Evolutionary conservation across 2,329 filamentous ascomycete genomes (phyloP), one percentile per base, ranked within the genome.

Genomic region (Parastagonospora nodorum): DNA sequence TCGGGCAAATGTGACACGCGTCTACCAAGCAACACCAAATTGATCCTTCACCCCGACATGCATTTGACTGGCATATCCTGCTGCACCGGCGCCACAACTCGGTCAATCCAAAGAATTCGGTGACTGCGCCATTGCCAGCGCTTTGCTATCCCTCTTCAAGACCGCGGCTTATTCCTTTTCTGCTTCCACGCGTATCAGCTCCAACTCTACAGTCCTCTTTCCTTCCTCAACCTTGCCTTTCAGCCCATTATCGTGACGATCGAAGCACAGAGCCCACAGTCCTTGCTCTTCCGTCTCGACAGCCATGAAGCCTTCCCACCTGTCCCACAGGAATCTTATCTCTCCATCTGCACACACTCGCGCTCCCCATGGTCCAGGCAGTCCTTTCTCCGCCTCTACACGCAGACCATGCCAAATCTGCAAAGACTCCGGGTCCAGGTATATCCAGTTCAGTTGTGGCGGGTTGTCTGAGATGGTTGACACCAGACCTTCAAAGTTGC

Each of bases 301-400:
- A 0, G 80, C 82, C 2, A 83, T 74, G 52, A 84, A 85, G 4
- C 78, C 78, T 55, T 84, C 80, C 69, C 76, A 80, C 1, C 76
- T 78, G 46, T 84, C 80, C 8, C 85, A 74, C 5, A 75, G 80
- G 24, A 84, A 66, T 28, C 75, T 75, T 37, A 76, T 74, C 55
- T 87, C 83, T 43, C 87, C 82, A 35, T 84, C 79, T 1, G 81
- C 87, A 84, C 88, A 93, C 61, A 89, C 86, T 84, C 88, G 94
- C 7, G 88, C 58, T n/a, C 51, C 58, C 53, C 56, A 64, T 12
- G 61, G 58, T 8, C 60, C 60, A 2, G 74, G 80, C 12, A 85
- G 61, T 31, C 75, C 75, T 35, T 76, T 71, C 53, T 87, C 84
- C 47, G 87, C 82, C 33, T 84, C 81, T 2, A 82, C 89, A 58